Evolutionary conservation across 805 yeast species (phyloP), one percentile per base, ranked within the genome.

Genomic region (Brettanomyces custersianus): DNA sequence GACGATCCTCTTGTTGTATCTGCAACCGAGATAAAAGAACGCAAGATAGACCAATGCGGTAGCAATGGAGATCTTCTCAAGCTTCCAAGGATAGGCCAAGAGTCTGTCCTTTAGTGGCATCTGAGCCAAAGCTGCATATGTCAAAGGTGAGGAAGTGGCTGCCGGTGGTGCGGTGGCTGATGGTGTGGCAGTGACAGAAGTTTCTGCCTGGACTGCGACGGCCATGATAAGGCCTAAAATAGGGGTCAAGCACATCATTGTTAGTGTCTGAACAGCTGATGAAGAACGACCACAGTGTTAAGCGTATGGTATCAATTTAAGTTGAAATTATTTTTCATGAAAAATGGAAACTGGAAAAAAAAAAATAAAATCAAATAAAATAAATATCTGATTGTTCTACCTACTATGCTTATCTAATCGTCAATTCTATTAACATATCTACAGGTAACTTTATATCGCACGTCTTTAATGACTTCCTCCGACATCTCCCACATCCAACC

Each of bases 401-500:
- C n/a, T n/a, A n/a, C n/a, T n/a, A n/a, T n/a, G n/a, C n/a, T n/a
- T n/a, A n/a, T n/a, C n/a, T n/a, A n/a, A n/a, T n/a, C n/a, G n/a
- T n/a, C n/a, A n/a, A n/a, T n/a, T n/a, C n/a, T 23, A 9, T 27
- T 27, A 27, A 9, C 30, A 8, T 27, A 27, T 27, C 9, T 27
- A 10, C 15, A 27, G 9, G 15, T 9, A n/a, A 9, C n/a, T n/a
- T n/a, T n/a, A n/a, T n/a, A n/a, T n/a, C n/a, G n/a, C n/a, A n/a
- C n/a, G n/a, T n/a, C 17, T 13, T 18, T 32, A 32, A 15, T 23
- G 28, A 18, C 39, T 55, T 15, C 65, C 60, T 49, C 76, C 83
- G 41, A 80, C 57, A 54, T 80, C 87, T 43, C 77, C 80, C 34
- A 80, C 88, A 58, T 84, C 94, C 57, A 77, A 62, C 52, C 74